These are phyloP conservation scores for Daldinia grandis DNA, from an alignment of 495 filamentous ascomycete genomes.

Conservation along the genomic window DNA sequence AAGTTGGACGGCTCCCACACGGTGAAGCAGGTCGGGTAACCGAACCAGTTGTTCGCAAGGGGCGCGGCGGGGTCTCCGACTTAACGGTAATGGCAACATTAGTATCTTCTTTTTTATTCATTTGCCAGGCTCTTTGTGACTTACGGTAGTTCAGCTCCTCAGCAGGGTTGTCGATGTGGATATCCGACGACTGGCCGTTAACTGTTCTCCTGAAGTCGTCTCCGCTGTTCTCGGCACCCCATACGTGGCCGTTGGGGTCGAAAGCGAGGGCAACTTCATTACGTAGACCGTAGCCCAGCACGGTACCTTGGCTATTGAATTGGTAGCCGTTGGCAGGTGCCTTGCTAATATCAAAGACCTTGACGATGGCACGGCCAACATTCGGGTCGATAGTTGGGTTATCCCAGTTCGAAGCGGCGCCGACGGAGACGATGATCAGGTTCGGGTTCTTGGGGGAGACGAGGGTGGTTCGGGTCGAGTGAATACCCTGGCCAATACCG, in stretches of 20 bases:
- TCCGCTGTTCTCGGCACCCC: slow-evolving; percentile 71
- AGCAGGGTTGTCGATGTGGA: slow-evolving; percentile 73
- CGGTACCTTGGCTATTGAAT: slow-evolving; percentile 61
- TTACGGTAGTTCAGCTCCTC: slow-evolving; percentile 76
- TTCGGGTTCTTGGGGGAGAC: slow-evolving; percentile 57
- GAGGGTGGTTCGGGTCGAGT: slow-evolving; percentile 67
- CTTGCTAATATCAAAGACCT: slow-evolving; percentile 65
- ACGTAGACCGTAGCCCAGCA: slow-evolving; percentile 72
- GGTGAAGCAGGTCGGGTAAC: slow-evolving; percentile 72
- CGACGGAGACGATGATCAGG: slow-evolving; percentile 64
- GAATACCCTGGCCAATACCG: slow-evolving; percentile 64
- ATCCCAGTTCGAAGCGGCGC: slow-evolving; percentile 68
- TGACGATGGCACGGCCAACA: slow-evolving; percentile 67
- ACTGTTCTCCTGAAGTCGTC: slow-evolving; percentile 64
- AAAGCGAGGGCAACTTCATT: slow-evolving; percentile 72
- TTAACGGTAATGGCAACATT: slow-evolving; percentile 38
- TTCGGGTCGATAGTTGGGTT: slow-evolving; percentile 52
- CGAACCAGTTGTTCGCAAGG: slow-evolving; percentile 58
- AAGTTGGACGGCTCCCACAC: slow-evolving; percentile 64
- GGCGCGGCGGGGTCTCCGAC: slow-evolving; percentile 62
- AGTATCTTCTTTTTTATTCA: background rate
- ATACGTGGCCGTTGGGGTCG: slow-evolving; percentile 65
- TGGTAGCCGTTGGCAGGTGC: slow-evolving; percentile 53
- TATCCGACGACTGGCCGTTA: slow-evolving; percentile 60
- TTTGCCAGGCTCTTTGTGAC: slow-evolving; percentile 37